Percentiles rank a stretch among this genome's conserved stretches.
Conservation (phyloP, 345 rosid genomes). For the Hibiscus mutabilis region DNA sequence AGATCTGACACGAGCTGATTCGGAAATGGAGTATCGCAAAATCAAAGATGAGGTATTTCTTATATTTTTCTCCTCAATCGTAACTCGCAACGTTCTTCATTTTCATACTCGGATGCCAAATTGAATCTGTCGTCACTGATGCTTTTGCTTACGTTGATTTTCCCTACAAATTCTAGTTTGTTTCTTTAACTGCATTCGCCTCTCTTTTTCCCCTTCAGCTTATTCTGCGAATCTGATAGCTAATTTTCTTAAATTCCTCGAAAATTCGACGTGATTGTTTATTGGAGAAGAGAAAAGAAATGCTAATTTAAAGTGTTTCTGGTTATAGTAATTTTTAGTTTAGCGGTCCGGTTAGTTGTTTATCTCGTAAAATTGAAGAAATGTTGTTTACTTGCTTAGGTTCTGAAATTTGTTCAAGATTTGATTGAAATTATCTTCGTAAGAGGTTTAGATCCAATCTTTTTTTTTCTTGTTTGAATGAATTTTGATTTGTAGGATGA, state of each 20-base stretch:
- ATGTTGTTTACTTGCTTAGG: background rate
- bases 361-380: background rate
- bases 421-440: background rate
- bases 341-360: background rate
- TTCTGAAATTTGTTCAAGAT: background rate
- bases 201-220: background rate
- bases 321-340: background rate
- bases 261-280: background rate
- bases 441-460: background rate
- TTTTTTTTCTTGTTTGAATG: background rate
- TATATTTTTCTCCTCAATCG: background rate
- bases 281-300: background rate
- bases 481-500: slow-evolving; percentile 27
- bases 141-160: background rate
- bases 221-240: background rate
- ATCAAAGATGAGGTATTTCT: slow-evolving; percentile 61
- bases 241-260: background rate
- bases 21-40: slow-evolving; percentile 66
- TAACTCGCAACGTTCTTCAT: background rate
- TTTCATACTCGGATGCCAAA: background rate
- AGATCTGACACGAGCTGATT: slow-evolving; percentile 25
- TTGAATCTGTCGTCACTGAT: background rate
- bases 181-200: background rate
- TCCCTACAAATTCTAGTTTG: background rate
- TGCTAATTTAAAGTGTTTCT: background rate